phyloP scores from a whole-genome alignment of 345 rosid species.

The Euphorbia tirucalli region DNA sequence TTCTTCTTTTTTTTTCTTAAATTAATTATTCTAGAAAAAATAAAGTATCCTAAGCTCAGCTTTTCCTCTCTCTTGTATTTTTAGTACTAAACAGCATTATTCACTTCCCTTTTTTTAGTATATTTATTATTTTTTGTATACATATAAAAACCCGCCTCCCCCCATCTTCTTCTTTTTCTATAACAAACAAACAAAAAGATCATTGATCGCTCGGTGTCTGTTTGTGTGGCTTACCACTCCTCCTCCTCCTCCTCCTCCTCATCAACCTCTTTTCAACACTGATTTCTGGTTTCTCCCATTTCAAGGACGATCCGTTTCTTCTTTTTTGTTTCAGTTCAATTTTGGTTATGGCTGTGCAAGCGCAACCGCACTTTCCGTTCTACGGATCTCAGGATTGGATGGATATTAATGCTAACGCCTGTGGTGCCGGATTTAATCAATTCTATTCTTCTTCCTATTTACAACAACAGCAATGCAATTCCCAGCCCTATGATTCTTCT shows the following conservation, averaged over 20 bases:
- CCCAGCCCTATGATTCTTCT: constrained; percentile 16
- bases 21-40: too few relatives aligned
- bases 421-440: constrained; percentile 17
- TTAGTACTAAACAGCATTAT: too few relatives aligned
- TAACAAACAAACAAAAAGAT: too few relatives aligned
- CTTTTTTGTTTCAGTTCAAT: constrained; percentile 22
- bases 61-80: too few relatives aligned
- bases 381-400: constrained; percentile 44
- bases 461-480: constrained; percentile 21
- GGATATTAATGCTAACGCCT: constrained; percentile 26
- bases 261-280: too few relatives aligned
- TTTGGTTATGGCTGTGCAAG: constrained; percentile 55
- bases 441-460: constrained; percentile 3
- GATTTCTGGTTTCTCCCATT: too few relatives aligned
- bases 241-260: too few relatives aligned
- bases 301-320: constrained; percentile 7
- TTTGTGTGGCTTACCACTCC: too few relatives aligned
- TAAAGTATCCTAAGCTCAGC: constrained; percentile 27
- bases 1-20: not conserved
- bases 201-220: too few relatives aligned
- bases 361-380: constrained; percentile 60
- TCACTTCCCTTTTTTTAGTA: constrained; percentile 19
- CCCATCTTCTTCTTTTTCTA: constrained; percentile 21
- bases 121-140: constrained; percentile 1
- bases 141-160: too few relatives aligned